Evolutionary conservation across 306 rosid species (phyloP).

Genomic region (Rubus idaeus): DNA sequence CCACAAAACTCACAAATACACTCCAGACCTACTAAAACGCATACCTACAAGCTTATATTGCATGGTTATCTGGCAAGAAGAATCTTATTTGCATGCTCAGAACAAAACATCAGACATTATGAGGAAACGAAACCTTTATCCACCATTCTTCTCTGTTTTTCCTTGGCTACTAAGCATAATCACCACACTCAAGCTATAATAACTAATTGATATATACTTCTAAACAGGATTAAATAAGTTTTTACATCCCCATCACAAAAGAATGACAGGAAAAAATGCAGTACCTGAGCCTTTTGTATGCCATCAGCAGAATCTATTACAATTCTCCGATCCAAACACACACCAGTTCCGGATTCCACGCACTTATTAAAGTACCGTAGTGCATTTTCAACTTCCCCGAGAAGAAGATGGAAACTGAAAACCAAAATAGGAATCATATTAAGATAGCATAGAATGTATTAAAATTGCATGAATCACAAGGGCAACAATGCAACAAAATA

Average conservation of each 20-base stretch:
- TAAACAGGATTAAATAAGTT: not conserved
- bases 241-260: constrained; percentile 15
- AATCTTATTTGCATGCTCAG: not conserved
- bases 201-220: not conserved
- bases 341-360: constrained; percentile 53
- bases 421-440: constrained; percentile 23
- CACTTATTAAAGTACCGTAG: constrained; percentile 51
- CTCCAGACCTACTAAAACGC: not conserved
- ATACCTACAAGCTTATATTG: not conserved
- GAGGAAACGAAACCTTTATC: not conserved
- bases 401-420: constrained; percentile 80
- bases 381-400: constrained; percentile 77
- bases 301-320: constrained; percentile 86
- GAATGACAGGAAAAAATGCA: constrained; percentile 31
- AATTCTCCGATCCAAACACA: constrained; percentile 85
- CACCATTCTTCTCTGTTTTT: not conserved
- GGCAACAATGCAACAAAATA: not conserved
- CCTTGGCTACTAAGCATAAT: not conserved
- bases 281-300: constrained; percentile 80
- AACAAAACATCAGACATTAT: not conserved
- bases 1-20: not conserved
- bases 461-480: not conserved
- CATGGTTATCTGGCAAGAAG: not conserved
- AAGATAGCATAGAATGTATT: not conserved
- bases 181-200: constrained; percentile 14